These are phyloP conservation scores for Suhomyces bolitotheri DNA, from an alignment of 1,139 yeast genomes.

Conservation along the genomic window DNA sequence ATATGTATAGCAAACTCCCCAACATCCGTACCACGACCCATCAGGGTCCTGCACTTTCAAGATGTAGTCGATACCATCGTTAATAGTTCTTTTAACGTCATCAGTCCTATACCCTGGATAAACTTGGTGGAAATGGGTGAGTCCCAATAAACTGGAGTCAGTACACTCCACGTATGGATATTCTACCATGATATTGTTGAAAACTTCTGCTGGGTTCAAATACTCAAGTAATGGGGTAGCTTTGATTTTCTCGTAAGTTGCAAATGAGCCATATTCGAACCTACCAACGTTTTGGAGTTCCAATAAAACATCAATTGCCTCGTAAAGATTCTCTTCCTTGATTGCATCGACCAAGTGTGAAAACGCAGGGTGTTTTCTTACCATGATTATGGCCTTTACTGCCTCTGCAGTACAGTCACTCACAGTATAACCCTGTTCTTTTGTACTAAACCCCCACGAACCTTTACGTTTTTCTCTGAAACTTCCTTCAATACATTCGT, in stretches of 20 bases:
- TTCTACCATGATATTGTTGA: constrained; percentile 97
- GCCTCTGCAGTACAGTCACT: constrained; percentile 98
- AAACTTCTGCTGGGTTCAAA: constrained; percentile 95
- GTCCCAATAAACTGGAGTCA: constrained; percentile 88
- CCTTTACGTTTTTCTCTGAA: constrained; percentile 84
- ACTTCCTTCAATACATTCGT: constrained; percentile 74
- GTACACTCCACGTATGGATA: constrained; percentile 98
- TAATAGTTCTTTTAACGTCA: constrained; percentile 67
- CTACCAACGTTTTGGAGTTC: constrained; percentile 67
- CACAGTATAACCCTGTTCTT: constrained; percentile 94
- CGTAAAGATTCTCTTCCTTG: constrained; percentile 52
- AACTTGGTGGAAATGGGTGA: constrained; percentile 70
- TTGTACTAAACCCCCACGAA: constrained; percentile 97
- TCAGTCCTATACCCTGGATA: constrained; percentile 63
- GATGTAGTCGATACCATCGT: constrained; percentile 73
- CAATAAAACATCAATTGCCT: constrained; percentile 64
- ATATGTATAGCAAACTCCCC: constrained; percentile 97
- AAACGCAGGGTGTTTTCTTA: constrained; percentile 61
- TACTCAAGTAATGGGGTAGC: constrained; percentile 75
- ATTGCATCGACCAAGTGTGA: constrained; percentile 50
- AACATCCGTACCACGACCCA: constrained; percentile 98
- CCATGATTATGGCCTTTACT: constrained; percentile 90
- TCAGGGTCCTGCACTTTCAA: constrained; percentile 65
- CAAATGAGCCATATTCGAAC: constrained; percentile 87
- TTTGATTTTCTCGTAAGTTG: constrained; percentile 85